phyloP scores from a whole-genome alignment of 208 protist genomes.

The Trypanosoma congolense region DNA sequence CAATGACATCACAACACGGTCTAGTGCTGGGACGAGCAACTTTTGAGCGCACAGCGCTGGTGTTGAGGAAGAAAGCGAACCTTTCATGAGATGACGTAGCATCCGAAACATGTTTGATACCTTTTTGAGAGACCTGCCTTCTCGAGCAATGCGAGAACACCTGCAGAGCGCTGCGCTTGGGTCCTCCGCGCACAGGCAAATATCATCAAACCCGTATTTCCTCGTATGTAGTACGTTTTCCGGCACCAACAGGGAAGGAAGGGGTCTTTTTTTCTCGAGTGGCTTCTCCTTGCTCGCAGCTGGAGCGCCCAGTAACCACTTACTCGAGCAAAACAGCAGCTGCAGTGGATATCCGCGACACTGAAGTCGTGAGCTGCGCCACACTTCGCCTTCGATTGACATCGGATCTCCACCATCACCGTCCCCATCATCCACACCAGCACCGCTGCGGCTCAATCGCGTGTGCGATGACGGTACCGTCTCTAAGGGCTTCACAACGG shows the following conservation, averaged over 20 bases:
- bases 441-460: background rate
- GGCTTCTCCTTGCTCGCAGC: background rate
- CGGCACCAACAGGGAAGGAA: constrained; percentile 14
- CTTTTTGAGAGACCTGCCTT: background rate
- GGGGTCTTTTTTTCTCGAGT: background rate
- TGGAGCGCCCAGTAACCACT: background rate
- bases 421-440: background rate
- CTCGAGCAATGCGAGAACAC: constrained; percentile 12
- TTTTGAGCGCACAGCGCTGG: constrained; percentile 16
- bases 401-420: background rate
- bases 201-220: constrained; percentile 8
- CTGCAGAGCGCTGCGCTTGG: constrained; percentile 4
- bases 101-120: constrained; percentile 14
- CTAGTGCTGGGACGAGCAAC: constrained; percentile 30
- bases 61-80: background rate
- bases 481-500: background rate
- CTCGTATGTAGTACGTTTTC: constrained; percentile 10
- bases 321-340: background rate
- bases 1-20: constrained; percentile 21
- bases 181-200: constrained; percentile 17
- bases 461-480: background rate
- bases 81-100: constrained; percentile 19
- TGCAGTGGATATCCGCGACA: background rate
- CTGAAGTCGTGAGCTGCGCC: no score
- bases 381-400: no score